Evolutionary conservation across 1,139 yeast species (phyloP).

Genomic region (Blastobotrys illinoisensis): DNA sequence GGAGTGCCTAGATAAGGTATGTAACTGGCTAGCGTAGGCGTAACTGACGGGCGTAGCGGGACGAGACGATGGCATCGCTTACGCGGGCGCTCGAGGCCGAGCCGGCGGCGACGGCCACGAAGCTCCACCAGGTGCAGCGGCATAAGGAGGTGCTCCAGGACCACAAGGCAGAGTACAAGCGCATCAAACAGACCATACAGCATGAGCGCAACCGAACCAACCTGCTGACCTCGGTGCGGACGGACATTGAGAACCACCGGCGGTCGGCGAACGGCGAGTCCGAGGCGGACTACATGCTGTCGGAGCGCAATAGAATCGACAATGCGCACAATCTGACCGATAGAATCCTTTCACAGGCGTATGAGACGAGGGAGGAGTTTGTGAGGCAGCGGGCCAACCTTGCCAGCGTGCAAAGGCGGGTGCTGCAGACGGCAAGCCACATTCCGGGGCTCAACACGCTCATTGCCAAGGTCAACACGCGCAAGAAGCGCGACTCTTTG

Average conservation of each 20-base stretch:
- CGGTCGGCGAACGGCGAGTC: constrained; percentile 35
- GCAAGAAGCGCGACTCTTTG: constrained; percentile 82
- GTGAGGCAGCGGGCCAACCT: constrained; percentile 62
- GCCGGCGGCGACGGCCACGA: constrained; percentile 58
- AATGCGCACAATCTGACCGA: constrained; percentile 74
- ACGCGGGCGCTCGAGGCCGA: constrained; percentile 52
- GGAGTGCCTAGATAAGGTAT: constrained; percentile 29
- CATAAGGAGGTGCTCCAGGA: constrained; percentile 74
- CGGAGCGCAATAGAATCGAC: constrained; percentile 71
- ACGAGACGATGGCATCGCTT: constrained; percentile 38
- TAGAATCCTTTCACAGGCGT: constrained; percentile 72
- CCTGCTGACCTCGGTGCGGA: constrained; percentile 65
- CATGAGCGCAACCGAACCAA: constrained; percentile 76
- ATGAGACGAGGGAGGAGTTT: constrained; percentile 82
- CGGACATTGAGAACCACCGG: constrained; percentile 63
- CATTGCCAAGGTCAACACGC: constrained; percentile 74
- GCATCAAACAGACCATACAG: constrained; percentile 53
- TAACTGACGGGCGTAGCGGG: constrained; percentile 29
- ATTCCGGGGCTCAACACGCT: constrained; percentile 82
- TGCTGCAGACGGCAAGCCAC: constrained; percentile 55
- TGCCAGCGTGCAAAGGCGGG: constrained; percentile 56
- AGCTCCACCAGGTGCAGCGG: constrained; percentile 74
- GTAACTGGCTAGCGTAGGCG: neutral
- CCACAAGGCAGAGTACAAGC: constrained; percentile 57
- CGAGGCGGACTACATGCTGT: constrained; percentile 66